Conservation (phyloP, 495 filamentous ascomycete genomes). For the Neurospora terricola region DNA sequence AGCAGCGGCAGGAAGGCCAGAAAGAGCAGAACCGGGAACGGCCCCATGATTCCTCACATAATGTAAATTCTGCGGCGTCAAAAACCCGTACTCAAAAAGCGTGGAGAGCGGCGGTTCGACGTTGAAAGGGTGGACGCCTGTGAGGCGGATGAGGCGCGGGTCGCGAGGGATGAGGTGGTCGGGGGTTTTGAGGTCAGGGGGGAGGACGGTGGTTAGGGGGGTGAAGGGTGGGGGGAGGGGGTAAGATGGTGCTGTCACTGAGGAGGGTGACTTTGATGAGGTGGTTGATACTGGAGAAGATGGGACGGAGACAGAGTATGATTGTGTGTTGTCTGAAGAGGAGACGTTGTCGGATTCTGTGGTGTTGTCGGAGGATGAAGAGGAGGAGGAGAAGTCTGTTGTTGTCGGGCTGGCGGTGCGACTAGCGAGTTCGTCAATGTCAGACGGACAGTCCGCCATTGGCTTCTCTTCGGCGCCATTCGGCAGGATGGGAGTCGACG, state of each 20-base stretch:
- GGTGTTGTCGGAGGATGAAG: not conserved
- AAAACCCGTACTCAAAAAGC: slow-evolving; percentile 77
- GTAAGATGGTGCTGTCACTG: no score
- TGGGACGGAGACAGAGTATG: no score
- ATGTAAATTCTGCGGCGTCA: slow-evolving; percentile 86
- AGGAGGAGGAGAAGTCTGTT: not conserved
- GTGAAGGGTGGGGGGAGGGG: slow-evolving; percentile 65
- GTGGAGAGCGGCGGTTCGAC: slow-evolving; percentile 77
- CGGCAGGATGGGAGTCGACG: not conserved
- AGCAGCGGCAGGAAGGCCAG: slow-evolving; percentile 4
- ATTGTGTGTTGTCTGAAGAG: no score
- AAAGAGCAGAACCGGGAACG: slow-evolving; percentile 67
- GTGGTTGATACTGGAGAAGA: no score
- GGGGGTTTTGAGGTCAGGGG: slow-evolving; percentile 71
- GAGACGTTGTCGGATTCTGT: not conserved
- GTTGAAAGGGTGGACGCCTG: slow-evolving; percentile 90
- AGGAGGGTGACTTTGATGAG: no score
- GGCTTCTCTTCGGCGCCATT: not conserved
- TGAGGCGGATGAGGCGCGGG: slow-evolving; percentile 76
- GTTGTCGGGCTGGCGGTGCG: not conserved
- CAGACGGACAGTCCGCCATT: not conserved
- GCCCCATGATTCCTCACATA: slow-evolving; percentile 94
- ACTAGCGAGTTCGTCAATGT: not conserved
- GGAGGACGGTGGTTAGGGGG: slow-evolving; percentile 48
- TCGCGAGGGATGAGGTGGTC: slow-evolving; percentile 83